Evolutionary conservation across 2,329 filamentous ascomycete species (phyloP).

Genomic region (Claviceps sp.): DNA sequence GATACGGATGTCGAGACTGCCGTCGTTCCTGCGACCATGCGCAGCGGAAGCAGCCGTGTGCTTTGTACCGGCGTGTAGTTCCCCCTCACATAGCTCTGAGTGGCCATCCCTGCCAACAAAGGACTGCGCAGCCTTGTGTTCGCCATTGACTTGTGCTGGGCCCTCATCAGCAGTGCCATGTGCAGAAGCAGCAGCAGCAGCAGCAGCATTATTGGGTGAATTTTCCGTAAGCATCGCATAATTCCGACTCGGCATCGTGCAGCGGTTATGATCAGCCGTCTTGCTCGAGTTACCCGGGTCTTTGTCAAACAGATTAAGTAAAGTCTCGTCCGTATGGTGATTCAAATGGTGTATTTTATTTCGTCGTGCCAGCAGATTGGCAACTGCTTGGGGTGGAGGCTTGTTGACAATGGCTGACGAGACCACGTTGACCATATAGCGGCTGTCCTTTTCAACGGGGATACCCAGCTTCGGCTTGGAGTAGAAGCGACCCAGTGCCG

Average conservation of each 20-base stretch:
- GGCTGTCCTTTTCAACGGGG: slow-evolving; percentile 67
- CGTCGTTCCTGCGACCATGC: slow-evolving; percentile 42
- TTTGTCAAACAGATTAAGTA: slow-evolving; percentile 82
- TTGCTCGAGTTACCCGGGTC: slow-evolving; percentile 71
- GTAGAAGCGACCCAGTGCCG: slow-evolving; percentile 87
- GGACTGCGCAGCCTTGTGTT: slow-evolving; percentile 9
- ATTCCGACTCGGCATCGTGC: slow-evolving; percentile 86
- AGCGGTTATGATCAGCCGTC: slow-evolving; percentile 61
- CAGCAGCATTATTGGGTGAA: slow-evolving; percentile 40
- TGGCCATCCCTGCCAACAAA: slow-evolving; percentile 49
- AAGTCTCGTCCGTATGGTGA: slow-evolving; percentile 72
- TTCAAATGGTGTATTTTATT: slow-evolving; percentile 70
- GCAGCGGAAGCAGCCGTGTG: slow-evolving; percentile 57
- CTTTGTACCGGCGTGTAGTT: slow-evolving; percentile 61
- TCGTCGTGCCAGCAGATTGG: slow-evolving; percentile 77
- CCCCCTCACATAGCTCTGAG: slow-evolving; percentile 59
- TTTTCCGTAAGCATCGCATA: slow-evolving; percentile 88
- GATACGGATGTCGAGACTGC: slow-evolving; percentile 66
- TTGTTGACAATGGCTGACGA: slow-evolving; percentile 95
- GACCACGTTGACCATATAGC: slow-evolving; percentile 91
- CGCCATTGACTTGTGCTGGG: slow-evolving; percentile 11
- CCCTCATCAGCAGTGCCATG: slow-evolving; percentile 7
- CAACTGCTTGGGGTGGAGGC: slow-evolving; percentile 74
- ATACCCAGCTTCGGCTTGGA: slow-evolving; percentile 71
- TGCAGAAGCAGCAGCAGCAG: slow-evolving; percentile 4